Evolutionary conservation across 495 filamentous ascomycete genomes (phyloP).

Genomic region (Talaromyces trachyspermus): DNA sequence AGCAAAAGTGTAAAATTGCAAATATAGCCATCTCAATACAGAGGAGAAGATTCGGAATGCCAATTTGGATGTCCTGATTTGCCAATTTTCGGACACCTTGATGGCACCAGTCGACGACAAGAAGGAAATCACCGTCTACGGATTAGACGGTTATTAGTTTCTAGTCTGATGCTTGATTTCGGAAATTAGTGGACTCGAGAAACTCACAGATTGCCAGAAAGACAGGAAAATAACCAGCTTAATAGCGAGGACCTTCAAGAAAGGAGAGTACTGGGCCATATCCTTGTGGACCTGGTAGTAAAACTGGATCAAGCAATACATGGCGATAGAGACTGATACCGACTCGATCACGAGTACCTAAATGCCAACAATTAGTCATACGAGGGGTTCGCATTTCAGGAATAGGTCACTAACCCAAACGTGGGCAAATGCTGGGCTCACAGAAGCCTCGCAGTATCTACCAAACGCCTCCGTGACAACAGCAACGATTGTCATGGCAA

Average conservation of each 20-base stretch:
- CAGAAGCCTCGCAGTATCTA: conserved; percentile 70
- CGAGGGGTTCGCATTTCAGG: too few relatives aligned
- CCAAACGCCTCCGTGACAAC: conserved; percentile 62
- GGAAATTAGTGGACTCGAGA: neutral
- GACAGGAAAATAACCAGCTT: conserved; percentile 93
- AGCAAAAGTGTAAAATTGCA: conserved; percentile 58
- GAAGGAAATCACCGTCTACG: conserved; percentile 57
- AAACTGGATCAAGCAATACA: too few relatives aligned
- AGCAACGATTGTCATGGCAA: conserved; percentile 75
- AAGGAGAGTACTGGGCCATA: too few relatives aligned
- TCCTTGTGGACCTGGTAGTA: too few relatives aligned
- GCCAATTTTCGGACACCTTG: conserved; percentile 59
- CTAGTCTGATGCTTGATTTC: neutral
- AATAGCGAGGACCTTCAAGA: conserved; percentile 80
- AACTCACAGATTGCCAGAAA: conserved; percentile 73
- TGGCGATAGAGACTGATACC: too few relatives aligned
- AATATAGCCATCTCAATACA: conserved; percentile 73
- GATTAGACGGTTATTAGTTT: conserved; percentile 1
- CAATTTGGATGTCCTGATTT: conserved; percentile 58
- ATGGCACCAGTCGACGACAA: conserved; percentile 57
- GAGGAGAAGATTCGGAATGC: conserved; percentile 60
- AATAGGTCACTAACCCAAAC: conserved; percentile 66
- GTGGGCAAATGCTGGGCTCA: conserved; percentile 71
- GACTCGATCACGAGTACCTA: too few relatives aligned
- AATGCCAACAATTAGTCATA: too few relatives aligned